Base-by-base conservation (phyloP, 768 basidiomycete genomes). In the Lactarius tabidus region DNA sequence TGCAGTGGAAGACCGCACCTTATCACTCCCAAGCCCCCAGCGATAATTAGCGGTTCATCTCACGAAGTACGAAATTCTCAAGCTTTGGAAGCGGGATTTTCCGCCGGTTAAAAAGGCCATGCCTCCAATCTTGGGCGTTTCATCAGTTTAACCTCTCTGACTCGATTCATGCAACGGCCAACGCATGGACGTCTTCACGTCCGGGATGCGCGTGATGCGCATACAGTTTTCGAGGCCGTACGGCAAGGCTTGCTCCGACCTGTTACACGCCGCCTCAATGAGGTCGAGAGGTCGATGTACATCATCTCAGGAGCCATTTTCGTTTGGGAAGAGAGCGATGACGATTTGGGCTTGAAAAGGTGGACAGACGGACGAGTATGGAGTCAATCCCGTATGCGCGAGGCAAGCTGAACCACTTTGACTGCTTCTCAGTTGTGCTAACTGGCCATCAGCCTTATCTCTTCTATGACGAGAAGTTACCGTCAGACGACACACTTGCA, bases 291-390 rank as follows among this genome's bases (percentile, higher is more conserved):
- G 60, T 75, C 79, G 7, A 81, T 73, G 58, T 81, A 79, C 69
- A 84, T 89, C 63, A 78, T 77, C 56, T 83, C 85, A 8, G 87
- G 87, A 4, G 81, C 85, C 5, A 78, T 88, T 33, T 89, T 88
- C 71, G 85, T 88, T 53, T 89, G 87, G 87, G 81, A 85, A 70
- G 86, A 89, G 74, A 81, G 81, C 67, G 85, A 87, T 57, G 85
- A 87, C 66, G 86, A 87, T 57, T 79, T 79, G 57, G 86, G 86
- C 14, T 75, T 88, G 57, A 86, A 85, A 71, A 77, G 87, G 67
- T 88, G 86, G 86, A 89, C 87, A 57, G 87, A 89, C 76, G 86
- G 86, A 28, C 82, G 85, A 38, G 79, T 86, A 51, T 87, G 85
- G 86, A 85, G 85, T 59, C 85, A 86, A 73, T 85, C 84, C 60